Conservation (phyloP, 2,329 filamentous ascomycete genomes). For the Colletotrichum destructivum region DNA sequence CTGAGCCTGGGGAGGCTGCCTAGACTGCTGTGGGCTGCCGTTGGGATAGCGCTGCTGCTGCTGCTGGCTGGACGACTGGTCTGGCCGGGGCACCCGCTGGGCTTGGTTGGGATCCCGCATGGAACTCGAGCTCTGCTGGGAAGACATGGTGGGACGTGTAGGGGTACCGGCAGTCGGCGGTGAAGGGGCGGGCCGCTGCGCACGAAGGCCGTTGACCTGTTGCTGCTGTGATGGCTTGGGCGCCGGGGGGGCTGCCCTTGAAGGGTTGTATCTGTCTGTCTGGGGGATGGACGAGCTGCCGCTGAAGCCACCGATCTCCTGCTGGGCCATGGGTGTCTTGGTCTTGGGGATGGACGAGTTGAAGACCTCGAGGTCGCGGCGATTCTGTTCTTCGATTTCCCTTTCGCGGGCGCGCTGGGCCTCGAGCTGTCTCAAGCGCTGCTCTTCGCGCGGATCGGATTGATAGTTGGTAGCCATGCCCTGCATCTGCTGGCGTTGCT, state of each 20-base stretch:
- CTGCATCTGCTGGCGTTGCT: slow-evolving; percentile 72
- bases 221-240: slow-evolving; percentile 73
- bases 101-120: slow-evolving; percentile 60
- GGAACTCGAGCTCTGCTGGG: slow-evolving; percentile 66
- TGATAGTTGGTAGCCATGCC: slow-evolving; percentile 70
- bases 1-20: slow-evolving; percentile 50
- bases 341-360: slow-evolving; percentile 90
- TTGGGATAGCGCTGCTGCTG: slow-evolving; percentile 65
- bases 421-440: slow-evolving; percentile 75
- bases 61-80: slow-evolving; percentile 60
- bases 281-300: slow-evolving; percentile 63
- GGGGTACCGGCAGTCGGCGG: slow-evolving; percentile 65
- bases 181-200: slow-evolving; percentile 87
- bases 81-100: slow-evolving; percentile 62
- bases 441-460: slow-evolving; percentile 68
- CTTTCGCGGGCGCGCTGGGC: slow-evolving; percentile 68
- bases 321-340: slow-evolving; percentile 85
- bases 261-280: slow-evolving; percentile 84
- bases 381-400: slow-evolving; percentile 76
- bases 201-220: slow-evolving; percentile 70
- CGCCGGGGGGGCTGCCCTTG: slow-evolving; percentile 85
- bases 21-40: slow-evolving; percentile 67
- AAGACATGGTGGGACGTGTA: slow-evolving; percentile 62
- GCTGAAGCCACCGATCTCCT: slow-evolving; percentile 85
- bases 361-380: slow-evolving; percentile 87